phyloP scores from a whole-genome alignment of 768 basidiomycete species.

The Imleria badia region DNA sequence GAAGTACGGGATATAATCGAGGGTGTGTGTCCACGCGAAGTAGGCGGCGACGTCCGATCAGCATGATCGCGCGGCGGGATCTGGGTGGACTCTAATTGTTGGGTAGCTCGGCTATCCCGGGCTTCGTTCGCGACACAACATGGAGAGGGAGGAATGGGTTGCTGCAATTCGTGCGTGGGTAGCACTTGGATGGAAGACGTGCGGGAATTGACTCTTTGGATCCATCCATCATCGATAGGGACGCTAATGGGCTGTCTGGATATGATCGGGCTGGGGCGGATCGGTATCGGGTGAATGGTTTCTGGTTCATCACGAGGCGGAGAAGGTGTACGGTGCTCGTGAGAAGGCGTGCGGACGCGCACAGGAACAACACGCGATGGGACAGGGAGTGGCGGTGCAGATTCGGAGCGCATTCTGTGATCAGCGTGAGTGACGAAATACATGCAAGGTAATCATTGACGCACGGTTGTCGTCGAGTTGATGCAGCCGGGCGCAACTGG shows the following conservation, averaged over 20 bases:
- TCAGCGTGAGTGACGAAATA: conserved; percentile 13
- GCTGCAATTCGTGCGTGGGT: conserved; percentile 20
- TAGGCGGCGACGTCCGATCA: conserved; percentile 21
- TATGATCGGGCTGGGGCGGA: conserved; percentile 16
- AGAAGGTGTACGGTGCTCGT: conserved; percentile 11
- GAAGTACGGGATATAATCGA: conserved; percentile 29
- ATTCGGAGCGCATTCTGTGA: conserved; percentile 27
- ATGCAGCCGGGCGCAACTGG: conserved; percentile 15
- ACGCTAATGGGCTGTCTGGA: not conserved
- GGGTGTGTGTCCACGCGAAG: conserved; percentile 15
- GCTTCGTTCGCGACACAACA: conserved; percentile 12
- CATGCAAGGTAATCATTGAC: conserved; percentile 8
- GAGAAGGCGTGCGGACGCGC: conserved; percentile 21
- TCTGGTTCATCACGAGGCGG: conserved; percentile 20
- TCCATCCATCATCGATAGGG: conserved; percentile 30
- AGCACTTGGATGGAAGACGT: conserved; percentile 23
- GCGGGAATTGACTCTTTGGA: conserved; percentile 29
- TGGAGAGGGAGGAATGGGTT: conserved; percentile 15
- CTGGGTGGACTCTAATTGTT: conserved; percentile 7
- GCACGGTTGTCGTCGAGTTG: conserved; percentile 22
- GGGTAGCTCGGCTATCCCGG: conserved; percentile 7
- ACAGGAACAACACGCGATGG: no score
- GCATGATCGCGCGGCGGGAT: conserved; percentile 31
- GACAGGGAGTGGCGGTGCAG: conserved; percentile 24
- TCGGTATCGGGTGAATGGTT: no score